Evolutionary conservation across 2,329 filamentous ascomycete species (phyloP).

Genomic region (Pleomassaria siparia): DNA sequence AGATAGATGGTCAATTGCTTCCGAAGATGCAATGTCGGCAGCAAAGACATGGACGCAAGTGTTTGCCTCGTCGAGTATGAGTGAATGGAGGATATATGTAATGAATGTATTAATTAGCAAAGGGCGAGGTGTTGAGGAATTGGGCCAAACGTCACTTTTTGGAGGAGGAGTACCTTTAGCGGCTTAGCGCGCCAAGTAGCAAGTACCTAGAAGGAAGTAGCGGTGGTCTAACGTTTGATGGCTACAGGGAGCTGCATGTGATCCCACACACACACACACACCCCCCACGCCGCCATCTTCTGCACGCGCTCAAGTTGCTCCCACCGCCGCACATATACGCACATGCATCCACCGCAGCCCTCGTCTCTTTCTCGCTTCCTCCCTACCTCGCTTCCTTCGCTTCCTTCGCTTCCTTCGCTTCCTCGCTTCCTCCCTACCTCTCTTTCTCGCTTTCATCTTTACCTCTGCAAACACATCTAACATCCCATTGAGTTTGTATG

Average conservation of each 20-base stretch:
- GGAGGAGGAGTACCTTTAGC: background rate
- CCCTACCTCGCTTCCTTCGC: background rate
- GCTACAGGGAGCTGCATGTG: conserved; percentile 20
- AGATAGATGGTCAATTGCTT: conserved; percentile 6
- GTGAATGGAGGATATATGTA: background rate
- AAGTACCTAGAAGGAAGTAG: no score
- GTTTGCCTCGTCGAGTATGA: conserved; percentile 4
- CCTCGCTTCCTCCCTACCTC: no score
- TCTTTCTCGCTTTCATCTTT: no score
- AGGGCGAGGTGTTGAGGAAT: background rate
- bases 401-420: no score
- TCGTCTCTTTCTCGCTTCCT: conserved; percentile 1
- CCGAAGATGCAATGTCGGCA: background rate
- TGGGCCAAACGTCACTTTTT: conserved; percentile 3
- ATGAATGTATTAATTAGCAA: no score
- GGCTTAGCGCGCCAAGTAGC: background rate
- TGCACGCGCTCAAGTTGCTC: conserved; percentile 33
- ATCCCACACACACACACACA: conserved; percentile 20
- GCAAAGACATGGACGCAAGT: conserved; percentile 6
- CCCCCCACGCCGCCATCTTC: conserved; percentile 13
- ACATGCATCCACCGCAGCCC: conserved; percentile 4
- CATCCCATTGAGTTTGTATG: background rate
- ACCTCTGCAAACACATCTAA: no score
- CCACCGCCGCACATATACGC: conserved; percentile 19
- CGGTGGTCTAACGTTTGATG: conserved; percentile 15